Evolutionary conservation across 306 rosid species (phyloP), one percentile per base, ranked within the genome.

Genomic region (Vigna reflexopilosa): DNA sequence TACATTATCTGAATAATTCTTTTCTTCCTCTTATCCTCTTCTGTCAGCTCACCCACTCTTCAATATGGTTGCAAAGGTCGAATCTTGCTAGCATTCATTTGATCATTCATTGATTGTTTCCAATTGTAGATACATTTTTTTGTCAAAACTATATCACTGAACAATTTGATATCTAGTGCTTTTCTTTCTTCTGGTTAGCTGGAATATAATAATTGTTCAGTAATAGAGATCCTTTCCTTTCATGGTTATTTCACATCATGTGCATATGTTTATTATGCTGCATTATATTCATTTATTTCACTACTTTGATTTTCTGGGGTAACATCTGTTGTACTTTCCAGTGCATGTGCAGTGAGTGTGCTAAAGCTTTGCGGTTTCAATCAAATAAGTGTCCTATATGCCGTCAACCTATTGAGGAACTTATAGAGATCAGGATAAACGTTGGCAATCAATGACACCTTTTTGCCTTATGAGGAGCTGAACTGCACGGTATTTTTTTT

Each of bases 331-430:
- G 80, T 85, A n/a, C 80, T 65, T 77, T 85, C 48, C 96, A 93
- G 99, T 95, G 98, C 74, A 87, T 92, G 98, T 95, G 98, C 89
- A 76, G 93, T 40, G 97, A 90, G n/a, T 93, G 96, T 85, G 99
- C 99, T 42, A 87, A 95, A 81, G 90, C 86, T 24, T 80, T 93
- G 88, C 84, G 87, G 77, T 75, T 81, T 76, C 98, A 93, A 76
- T 87, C 97, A 52, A 88, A 95, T 69, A 89, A 90, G 71, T 95
- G 99, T 83, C 99, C 99, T 30, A 91, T 95, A 70, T 95, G 99
- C 68, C 97, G 99, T 72, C 99, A 93, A 82, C 84, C 97, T 30
- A 93, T 95, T 7, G 87, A 91, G 81, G 91, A 91, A 82, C 98
- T 93, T 68, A 86, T 95, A 57, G 98, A 90, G 85, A 93, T 95